phyloP scores from a whole-genome alignment of 2,329 filamentous ascomycete species.

The Xylaria sp. region DNA sequence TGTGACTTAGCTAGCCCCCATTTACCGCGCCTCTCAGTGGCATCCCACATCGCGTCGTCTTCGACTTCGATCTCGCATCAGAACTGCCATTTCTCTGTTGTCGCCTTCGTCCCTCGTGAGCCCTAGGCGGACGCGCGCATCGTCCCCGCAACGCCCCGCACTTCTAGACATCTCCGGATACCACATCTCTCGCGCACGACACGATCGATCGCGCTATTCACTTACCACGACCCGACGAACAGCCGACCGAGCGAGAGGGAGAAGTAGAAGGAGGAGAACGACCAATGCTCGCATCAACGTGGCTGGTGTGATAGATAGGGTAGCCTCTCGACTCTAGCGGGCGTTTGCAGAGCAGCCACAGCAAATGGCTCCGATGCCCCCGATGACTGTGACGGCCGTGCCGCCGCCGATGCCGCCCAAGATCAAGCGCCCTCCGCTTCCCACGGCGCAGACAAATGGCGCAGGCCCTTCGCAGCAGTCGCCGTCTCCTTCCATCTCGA shows the following conservation, averaged over 20 bases:
- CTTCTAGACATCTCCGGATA: background rate
- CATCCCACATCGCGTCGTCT: slow-evolving; percentile 25
- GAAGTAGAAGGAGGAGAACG: background rate
- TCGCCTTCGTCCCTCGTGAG: background rate
- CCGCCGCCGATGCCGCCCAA: slow-evolving; percentile 58
- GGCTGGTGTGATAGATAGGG: slow-evolving; percentile 24
- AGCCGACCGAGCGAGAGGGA: background rate
- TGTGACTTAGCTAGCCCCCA: slow-evolving; percentile 17
- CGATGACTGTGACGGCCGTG: slow-evolving; percentile 59
- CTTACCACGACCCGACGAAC: background rate
- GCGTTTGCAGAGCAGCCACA: slow-evolving; percentile 36
- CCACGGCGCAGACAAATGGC: slow-evolving; percentile 75
- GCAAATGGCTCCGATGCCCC: slow-evolving; percentile 70
- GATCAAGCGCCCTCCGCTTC: slow-evolving; percentile 72
- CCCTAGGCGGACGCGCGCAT: background rate
- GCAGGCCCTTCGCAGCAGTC: slow-evolving; percentile 66
- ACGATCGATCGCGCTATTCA: background rate
- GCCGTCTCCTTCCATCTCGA: slow-evolving; percentile 67
- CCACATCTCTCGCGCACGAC: background rate
- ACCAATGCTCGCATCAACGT: slow-evolving; percentile 31
- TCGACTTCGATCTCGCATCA: background rate
- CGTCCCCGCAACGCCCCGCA: background rate
- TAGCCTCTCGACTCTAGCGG: slow-evolving; percentile 11
- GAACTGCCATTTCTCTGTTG: background rate
- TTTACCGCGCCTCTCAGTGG: slow-evolving; percentile 21